Base-by-base conservation (phyloP, 345 rosid species). In the Citrus australasica region DNA sequence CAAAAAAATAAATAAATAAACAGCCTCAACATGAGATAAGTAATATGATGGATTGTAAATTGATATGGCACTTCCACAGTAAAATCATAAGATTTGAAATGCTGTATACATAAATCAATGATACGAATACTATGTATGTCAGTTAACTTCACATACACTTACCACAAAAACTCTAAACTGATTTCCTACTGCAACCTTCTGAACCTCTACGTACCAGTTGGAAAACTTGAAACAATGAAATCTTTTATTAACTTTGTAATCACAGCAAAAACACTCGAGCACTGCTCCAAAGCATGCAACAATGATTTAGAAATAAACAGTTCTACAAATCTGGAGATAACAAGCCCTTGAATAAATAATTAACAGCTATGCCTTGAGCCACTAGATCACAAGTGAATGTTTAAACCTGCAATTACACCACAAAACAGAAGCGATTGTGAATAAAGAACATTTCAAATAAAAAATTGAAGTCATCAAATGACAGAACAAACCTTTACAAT, bases 321-420 rank as follows among this genome's bases (percentile, higher is more conserved):
- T 86, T 78, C 77, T 69, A 77, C 55, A 77, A 71, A 77, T 67
- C 35, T 74, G 76, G 80, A 51, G 82, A 68, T 83, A 72, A 74
- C 71, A 78, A 84, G 79, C 81, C 79, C 79, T 76, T 63, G 86
- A 79, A 79, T 80, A 67, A 72, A 72, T 56, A 80, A 79, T 76
- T 77, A 80, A 76, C 14, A 73, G 77, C 74, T 79, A 84, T 42
- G 60, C 71, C 79, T 75, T 82, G 77, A 79, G 83, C 82, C 55
- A 75, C 75, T 73, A 73, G 30, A 63, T 61, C 72, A 82, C 51
- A 71, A 62, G 73, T 71, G 73, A 82, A 63, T 69, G 79, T 63
- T 75, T 77, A 71, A 82, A 83, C 90, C 92, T 92, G 93, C 92
- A 88, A 73, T 83, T n/a, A 73, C 32, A 78, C 42, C 81, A 83